Percentiles rank a stretch among this genome's conserved stretches.
phyloP scores from a whole-genome alignment of 2,329 filamentous ascomycete species.

The Alternaria dauci region DNA sequence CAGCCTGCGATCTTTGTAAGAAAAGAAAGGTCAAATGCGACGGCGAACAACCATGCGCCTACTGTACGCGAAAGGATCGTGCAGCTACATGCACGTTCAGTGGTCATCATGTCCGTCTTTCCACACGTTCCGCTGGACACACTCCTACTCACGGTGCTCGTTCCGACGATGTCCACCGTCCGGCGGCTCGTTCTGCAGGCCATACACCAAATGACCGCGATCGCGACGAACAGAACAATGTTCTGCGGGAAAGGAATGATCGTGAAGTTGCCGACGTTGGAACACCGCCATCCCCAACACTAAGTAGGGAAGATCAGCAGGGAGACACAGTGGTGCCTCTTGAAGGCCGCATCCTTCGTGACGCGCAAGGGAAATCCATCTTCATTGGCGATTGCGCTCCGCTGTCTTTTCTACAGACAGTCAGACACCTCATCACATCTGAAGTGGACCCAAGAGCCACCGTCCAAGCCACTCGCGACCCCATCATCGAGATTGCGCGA shows the following conservation, averaged over 20 bases:
- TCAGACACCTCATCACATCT: slow-evolving; percentile 59
- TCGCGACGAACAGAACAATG: slow-evolving; percentile 1
- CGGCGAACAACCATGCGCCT: slow-evolving; percentile 60
- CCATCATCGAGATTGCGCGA: slow-evolving; percentile 44
- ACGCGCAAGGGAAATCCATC: slow-evolving; percentile 63
- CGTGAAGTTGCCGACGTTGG: slow-evolving; percentile 11
- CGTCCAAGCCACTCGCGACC: slow-evolving; percentile 38
- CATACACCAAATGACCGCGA: slow-evolving; percentile 17
- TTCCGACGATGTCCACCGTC: slow-evolving; percentile 8
- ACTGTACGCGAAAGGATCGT: slow-evolving; percentile 56
- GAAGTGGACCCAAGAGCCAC: slow-evolving; percentile 37
- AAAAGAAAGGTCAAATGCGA: slow-evolving; percentile 59
- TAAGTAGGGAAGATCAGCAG: slow-evolving; percentile 48
- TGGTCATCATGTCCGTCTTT: slow-evolving; percentile 49
- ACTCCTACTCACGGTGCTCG: slow-evolving; percentile 31
- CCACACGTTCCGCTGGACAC: slow-evolving; percentile 40
- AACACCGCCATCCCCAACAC: slow-evolving; percentile 32
- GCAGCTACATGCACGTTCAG: slow-evolving; percentile 53
- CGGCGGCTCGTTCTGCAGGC: slow-evolving; percentile 2
- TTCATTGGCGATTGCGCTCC: slow-evolving; percentile 64
- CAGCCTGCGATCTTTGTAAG: slow-evolving; percentile 45
- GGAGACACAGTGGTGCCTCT: slow-evolving; percentile 54
- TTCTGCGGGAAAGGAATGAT: slow-evolving; percentile 11
- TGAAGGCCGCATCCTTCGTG: slow-evolving; percentile 58
- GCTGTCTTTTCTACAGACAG: slow-evolving; percentile 62